Percentiles rank a stretch among this genome's conserved stretches.
Evolutionary conservation across 305 asterid species (phyloP).

Genomic region (Fraxinus latifolia): DNA sequence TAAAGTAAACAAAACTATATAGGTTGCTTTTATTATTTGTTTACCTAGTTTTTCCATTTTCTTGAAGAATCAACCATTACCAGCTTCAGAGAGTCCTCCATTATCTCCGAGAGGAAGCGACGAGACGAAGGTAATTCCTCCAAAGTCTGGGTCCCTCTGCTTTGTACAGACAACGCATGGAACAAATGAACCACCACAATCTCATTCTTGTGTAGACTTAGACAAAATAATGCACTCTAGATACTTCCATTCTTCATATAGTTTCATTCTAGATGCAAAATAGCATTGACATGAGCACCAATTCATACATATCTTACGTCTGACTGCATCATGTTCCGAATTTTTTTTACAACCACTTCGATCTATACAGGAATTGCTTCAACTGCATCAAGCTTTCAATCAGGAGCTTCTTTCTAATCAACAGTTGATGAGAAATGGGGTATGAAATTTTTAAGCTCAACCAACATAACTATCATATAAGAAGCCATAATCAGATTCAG

Average conservation of each 20-base stretch:
- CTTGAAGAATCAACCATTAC: conserved; percentile 41
- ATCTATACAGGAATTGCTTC: conserved; percentile 50
- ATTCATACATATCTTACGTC: not conserved
- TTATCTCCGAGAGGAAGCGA: conserved; percentile 62
- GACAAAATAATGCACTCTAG: not conserved
- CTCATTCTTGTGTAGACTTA: not conserved
- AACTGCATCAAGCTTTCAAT: conserved; percentile 69
- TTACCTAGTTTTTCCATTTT: conserved; percentile 10
- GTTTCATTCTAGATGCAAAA: not conserved
- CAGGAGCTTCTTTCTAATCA: conserved; percentile 55
- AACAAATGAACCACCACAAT: not conserved
- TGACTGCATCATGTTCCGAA: not conserved
- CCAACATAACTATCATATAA: not conserved
- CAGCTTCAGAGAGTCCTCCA: conserved; percentile 56
- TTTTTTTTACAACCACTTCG: not conserved
- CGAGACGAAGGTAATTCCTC: conserved; percentile 51
- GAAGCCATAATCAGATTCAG: conserved; percentile 2
- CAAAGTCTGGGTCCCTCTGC: not conserved
- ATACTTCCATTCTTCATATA: not conserved
- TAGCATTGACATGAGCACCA: not conserved
- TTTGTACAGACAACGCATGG: not conserved
- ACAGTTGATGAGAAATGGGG: conserved; percentile 62
- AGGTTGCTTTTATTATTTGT: not conserved
- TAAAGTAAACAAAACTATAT: not conserved
- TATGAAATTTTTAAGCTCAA: conserved; percentile 24